Conservation (phyloP, 441 rosid species). For the Dalechampia spathulata region DNA sequence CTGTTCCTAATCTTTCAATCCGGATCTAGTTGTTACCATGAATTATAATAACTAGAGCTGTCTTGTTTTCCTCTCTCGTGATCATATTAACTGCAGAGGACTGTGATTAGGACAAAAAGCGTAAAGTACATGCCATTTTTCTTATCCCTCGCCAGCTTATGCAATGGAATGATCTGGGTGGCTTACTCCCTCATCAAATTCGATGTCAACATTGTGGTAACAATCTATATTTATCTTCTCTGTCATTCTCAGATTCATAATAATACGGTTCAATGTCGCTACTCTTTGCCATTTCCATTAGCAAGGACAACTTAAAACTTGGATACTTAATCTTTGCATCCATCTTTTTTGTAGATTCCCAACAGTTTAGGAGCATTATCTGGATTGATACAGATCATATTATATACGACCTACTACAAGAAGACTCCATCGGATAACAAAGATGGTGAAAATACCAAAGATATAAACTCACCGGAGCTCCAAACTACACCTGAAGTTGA, state of each 20-base stretch:
- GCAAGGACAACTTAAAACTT: too few relatives aligned
- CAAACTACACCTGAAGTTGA: conserved; percentile 34
- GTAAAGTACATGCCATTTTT: conserved; percentile 53
- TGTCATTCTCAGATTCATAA: too few relatives aligned
- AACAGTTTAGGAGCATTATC: conserved; percentile 41
- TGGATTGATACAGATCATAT: conserved; percentile 43
- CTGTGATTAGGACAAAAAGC: conserved; percentile 45
- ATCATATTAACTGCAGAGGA: conserved; percentile 24
- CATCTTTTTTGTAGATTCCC: conserved; percentile 10
- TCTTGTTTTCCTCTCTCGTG: too few relatives aligned
- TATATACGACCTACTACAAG: conserved; percentile 41
- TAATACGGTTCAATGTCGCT: too few relatives aligned
- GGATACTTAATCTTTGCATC: too few relatives aligned
- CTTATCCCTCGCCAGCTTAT: conserved; percentile 34
- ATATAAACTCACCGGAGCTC: too few relatives aligned
- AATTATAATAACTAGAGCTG: too few relatives aligned
- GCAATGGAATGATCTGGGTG: conserved; percentile 37
- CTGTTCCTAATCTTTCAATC: too few relatives aligned
- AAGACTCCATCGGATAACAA: not conserved
- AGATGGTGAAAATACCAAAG: conserved; percentile 1
- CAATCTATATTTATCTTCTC: not conserved
- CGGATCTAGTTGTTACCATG: too few relatives aligned
- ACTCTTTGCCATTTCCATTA: too few relatives aligned
- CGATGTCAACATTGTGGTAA: conserved; percentile 40
- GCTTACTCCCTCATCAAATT: conserved; percentile 36